phyloP scores from a whole-genome alignment of 2,329 filamentous ascomycete genomes.

The Rutstroemia sp. region DNA sequence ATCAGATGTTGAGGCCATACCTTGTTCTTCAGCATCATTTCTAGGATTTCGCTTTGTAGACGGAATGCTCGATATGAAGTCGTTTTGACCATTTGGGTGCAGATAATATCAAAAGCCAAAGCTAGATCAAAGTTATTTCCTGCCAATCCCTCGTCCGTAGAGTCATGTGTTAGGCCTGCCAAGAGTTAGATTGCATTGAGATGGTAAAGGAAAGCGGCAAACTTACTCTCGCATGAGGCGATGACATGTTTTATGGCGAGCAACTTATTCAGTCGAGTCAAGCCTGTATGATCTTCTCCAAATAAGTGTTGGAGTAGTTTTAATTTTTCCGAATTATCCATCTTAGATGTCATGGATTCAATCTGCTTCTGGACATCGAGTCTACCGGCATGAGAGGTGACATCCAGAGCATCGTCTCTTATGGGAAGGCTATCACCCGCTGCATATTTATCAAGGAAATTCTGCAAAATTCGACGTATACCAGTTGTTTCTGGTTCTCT shows the following conservation, averaged over 20 bases:
- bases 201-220: not conserved
- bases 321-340: constrained; percentile 19
- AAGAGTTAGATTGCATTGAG: constrained; percentile 1
- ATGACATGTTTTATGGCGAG: constrained; percentile 22
- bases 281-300: constrained; percentile 2
- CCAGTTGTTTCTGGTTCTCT: constrained; percentile 12
- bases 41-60: constrained; percentile 26
- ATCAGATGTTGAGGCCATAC: constrained; percentile 10
- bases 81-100: constrained; percentile 17
- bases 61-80: constrained; percentile 24
- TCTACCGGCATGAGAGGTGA: constrained; percentile 18
- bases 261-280: constrained; percentile 20
- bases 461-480: constrained; percentile 12
- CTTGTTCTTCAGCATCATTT: constrained; percentile 29
- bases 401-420: constrained; percentile 1
- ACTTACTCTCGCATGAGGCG: constrained; percentile 22
- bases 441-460: constrained; percentile 18
- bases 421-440: not conserved
- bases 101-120: constrained; percentile 21
- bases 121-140: constrained; percentile 18
- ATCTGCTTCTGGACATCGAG: constrained; percentile 16
- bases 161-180: constrained; percentile 16
- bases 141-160: constrained; percentile 7
- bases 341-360: constrained; percentile 8
- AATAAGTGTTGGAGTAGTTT: constrained; percentile 19